phyloP scores from a whole-genome alignment of 352 stramenopile genomes.

The Bremia lactucae region DNA sequence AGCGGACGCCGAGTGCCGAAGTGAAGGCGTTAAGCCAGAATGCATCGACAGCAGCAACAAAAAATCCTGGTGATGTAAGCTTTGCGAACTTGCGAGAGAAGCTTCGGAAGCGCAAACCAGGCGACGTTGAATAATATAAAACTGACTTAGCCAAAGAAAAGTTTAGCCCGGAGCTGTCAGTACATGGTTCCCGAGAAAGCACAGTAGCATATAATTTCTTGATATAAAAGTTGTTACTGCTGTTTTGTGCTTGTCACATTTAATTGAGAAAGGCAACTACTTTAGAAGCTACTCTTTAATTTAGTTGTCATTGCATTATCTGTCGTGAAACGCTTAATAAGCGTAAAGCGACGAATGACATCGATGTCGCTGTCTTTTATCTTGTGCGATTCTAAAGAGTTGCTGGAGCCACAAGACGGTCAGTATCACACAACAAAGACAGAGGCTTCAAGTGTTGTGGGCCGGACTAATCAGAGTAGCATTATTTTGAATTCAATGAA shows the following conservation, averaged over 20 bases:
- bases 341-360: conserved; percentile 8
- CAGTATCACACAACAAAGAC: conserved; percentile 1
- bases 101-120: conserved; percentile 68
- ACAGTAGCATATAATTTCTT: no score
- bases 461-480: not conserved
- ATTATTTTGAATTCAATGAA: no score
- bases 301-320: conserved; percentile 5
- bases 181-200: no score
- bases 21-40: conserved; percentile 7
- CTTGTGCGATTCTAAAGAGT: conserved; percentile 9
- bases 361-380: conserved; percentile 29
- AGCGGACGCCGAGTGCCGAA: conserved; percentile 22
- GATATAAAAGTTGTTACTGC: no score
- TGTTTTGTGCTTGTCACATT: no score
- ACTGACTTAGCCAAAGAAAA: no score
- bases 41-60: conserved; percentile 9
- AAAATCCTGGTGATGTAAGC: conserved; percentile 31
- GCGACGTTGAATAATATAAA: no score
- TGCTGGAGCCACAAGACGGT: not conserved
- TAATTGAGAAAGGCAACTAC: conserved; percentile 8
- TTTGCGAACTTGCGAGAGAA: conserved; percentile 67
- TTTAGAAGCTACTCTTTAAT: conserved; percentile 2
- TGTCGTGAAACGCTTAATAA: conserved; percentile 2
- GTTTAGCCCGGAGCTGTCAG: no score
- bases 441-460: not conserved